Conservation (phyloP, 2,329 filamentous ascomycete genomes). For the Pestalotiopsis sp. region DNA sequence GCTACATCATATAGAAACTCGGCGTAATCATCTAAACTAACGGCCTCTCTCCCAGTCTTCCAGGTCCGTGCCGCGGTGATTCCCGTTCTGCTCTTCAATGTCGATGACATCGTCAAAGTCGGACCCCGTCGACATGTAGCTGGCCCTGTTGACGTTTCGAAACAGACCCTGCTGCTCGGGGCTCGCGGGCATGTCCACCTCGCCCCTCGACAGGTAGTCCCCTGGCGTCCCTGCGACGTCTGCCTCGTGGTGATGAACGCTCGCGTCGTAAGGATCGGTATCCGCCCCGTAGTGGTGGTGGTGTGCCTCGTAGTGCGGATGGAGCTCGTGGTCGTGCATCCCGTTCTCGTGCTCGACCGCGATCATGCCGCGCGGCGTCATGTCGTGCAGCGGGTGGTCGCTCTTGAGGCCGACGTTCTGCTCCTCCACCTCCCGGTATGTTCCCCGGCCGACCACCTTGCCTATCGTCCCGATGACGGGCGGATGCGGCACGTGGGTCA, state of each 20-base stretch:
- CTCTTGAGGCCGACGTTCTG: not conserved
- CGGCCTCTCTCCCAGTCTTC: not conserved
- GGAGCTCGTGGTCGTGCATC: not conserved
- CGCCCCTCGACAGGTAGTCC: not conserved
- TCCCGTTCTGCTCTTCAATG: not conserved
- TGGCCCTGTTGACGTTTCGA: not conserved
- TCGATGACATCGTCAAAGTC: conserved; percentile 5
- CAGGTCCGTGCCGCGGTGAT: not conserved
- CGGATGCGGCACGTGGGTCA: conserved; percentile 23
- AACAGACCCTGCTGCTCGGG: not conserved
- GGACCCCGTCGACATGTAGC: conserved; percentile 4
- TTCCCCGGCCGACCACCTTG: not conserved
- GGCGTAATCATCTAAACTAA: not conserved
- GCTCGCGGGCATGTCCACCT: not conserved
- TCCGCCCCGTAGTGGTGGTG: too few relatives aligned
- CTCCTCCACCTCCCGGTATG: conserved; percentile 10
- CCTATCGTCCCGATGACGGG: conserved; percentile 5
- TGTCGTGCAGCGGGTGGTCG: not conserved
- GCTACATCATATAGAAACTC: too few relatives aligned
- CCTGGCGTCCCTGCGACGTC: not conserved
- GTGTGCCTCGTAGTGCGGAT: not conserved
- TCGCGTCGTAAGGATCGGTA: too few relatives aligned
- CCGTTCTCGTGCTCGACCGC: not conserved
- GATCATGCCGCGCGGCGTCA: not conserved
- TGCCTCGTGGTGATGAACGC: not conserved